phyloP scores from a whole-genome alignment of 2,329 filamentous ascomycete genomes.

The Calonectria crousiana region DNA sequence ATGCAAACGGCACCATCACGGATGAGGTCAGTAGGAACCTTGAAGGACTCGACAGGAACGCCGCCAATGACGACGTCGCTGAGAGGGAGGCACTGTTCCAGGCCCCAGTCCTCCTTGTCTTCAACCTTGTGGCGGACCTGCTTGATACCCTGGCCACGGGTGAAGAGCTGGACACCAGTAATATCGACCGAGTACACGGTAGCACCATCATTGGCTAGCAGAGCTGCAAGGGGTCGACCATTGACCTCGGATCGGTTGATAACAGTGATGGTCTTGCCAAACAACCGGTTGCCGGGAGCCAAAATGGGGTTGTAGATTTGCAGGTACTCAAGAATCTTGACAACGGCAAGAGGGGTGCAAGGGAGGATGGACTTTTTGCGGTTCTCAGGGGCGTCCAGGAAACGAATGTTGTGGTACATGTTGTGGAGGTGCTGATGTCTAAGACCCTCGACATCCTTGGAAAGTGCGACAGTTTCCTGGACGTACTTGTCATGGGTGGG shows the following conservation, averaged over 20 bases:
- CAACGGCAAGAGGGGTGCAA: slow-evolving; percentile 93
- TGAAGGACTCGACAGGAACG: slow-evolving; percentile 89
- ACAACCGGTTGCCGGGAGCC: slow-evolving; percentile 91
- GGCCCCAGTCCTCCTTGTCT: slow-evolving; percentile 82
- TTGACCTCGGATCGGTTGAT: slow-evolving; percentile 98
- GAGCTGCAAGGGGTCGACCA: slow-evolving; percentile 88
- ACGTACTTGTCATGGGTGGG: slow-evolving; percentile 92
- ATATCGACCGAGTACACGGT: slow-evolving; percentile 96
- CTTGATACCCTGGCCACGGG: slow-evolving; percentile 87
- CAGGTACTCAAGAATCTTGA: slow-evolving; percentile 96
- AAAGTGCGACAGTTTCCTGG: slow-evolving; percentile 89
- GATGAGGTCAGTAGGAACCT: slow-evolving; percentile 86
- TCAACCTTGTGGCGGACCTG: slow-evolving; percentile 88
- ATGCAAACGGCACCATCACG: slow-evolving; percentile 96
- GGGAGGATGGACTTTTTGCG: slow-evolving; percentile 91
- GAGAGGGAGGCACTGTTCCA: slow-evolving; percentile 85
- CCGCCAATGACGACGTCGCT: slow-evolving; percentile 97
- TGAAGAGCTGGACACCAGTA: slow-evolving; percentile 92
- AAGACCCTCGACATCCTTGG: slow-evolving; percentile 96
- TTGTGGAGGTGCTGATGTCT: slow-evolving; percentile 96
- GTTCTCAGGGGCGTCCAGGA: slow-evolving; percentile 83
- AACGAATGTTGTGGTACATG: slow-evolving; percentile 99
- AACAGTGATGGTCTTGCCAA: slow-evolving; percentile 94
- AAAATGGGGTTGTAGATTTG: slow-evolving; percentile 97
- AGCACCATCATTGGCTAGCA: slow-evolving; percentile 96